Conservation (phyloP, 805 yeast species). For the Peterozyma toletana region DNA sequence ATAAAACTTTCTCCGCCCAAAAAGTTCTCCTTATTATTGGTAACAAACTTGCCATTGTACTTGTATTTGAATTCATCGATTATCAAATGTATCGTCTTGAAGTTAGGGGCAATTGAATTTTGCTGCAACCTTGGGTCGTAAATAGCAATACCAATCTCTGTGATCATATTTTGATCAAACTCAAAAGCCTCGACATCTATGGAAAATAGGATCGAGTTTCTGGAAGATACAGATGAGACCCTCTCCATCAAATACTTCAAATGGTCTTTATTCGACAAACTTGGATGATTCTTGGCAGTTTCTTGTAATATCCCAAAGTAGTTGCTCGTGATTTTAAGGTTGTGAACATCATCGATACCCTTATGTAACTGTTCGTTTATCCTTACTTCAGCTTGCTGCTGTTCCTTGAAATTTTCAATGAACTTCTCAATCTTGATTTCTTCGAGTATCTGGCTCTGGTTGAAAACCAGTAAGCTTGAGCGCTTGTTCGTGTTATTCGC, state of each 20-base stretch:
- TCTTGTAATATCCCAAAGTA: constrained; percentile 11
- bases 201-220: constrained; percentile 28
- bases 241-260: not conserved
- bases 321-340: not conserved
- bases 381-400: no score
- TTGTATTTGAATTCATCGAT: constrained; percentile 33
- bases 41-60: constrained; percentile 46
- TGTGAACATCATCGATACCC: no score
- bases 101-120: constrained; percentile 28
- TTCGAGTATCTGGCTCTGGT: no score
- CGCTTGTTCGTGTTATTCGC: no score
- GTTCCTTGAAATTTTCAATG: no score
- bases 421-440: no score
- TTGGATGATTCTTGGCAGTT: not conserved
- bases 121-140: constrained; percentile 45
- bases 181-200: constrained; percentile 58
- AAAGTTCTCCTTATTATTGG: constrained; percentile 44
- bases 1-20: constrained; percentile 41
- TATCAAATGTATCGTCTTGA: constrained; percentile 33
- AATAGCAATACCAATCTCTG: constrained; percentile 53
- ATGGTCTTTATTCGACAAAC: not conserved
- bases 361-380: no score
- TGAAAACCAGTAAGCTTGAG: no score
- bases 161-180: constrained; percentile 28
- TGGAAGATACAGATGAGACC: not conserved